Percentiles rank a stretch among this genome's conserved stretches.
These are phyloP conservation scores for Xylaria sp. DNA, from an alignment of 2,329 filamentous ascomycete genomes.

Conservation along the genomic window DNA sequence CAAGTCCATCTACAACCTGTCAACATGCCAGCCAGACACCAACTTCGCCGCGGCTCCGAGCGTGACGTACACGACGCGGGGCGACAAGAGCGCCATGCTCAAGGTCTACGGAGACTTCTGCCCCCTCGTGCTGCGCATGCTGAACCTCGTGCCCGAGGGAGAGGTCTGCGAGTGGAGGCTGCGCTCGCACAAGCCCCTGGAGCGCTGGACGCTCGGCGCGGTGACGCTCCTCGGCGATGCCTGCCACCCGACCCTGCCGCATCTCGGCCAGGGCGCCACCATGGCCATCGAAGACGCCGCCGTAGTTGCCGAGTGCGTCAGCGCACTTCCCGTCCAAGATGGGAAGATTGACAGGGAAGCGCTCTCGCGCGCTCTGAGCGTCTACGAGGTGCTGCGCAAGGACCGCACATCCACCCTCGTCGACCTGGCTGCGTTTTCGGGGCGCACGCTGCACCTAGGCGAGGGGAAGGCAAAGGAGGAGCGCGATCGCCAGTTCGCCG, in stretches of 20 bases:
- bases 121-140: slow-evolving; percentile 66
- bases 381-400: slow-evolving; percentile 68
- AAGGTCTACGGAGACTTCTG: slow-evolving; percentile 72
- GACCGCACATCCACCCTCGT: slow-evolving; percentile 65
- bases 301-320: slow-evolving; percentile 65
- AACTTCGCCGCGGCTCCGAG: slow-evolving; percentile 68
- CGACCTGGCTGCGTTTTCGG: slow-evolving; percentile 63
- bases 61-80: slow-evolving; percentile 71
- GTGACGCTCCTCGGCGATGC: slow-evolving; percentile 71
- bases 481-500: slow-evolving; percentile 66
- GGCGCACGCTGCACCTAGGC: slow-evolving; percentile 66
- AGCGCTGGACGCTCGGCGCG: slow-evolving; percentile 67
- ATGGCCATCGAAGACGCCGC: slow-evolving; percentile 76
- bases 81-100: slow-evolving; percentile 70
- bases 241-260: slow-evolving; percentile 75
- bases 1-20: slow-evolving; percentile 74
- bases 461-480: slow-evolving; percentile 69
- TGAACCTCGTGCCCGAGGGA: slow-evolving; percentile 69
- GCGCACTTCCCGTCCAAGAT: slow-evolving; percentile 35
- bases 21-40: slow-evolving; percentile 69
- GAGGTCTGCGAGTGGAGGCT: slow-evolving; percentile 74
- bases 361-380: slow-evolving; percentile 62
- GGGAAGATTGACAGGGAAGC: slow-evolving; percentile 47
- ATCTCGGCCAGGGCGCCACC: slow-evolving; percentile 74
- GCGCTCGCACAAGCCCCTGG: slow-evolving; percentile 66